Percentiles rank a stretch among this genome's conserved stretches.
Conservation (phyloP, 208 protist genomes). For the Crithidia brevicula region DNA sequence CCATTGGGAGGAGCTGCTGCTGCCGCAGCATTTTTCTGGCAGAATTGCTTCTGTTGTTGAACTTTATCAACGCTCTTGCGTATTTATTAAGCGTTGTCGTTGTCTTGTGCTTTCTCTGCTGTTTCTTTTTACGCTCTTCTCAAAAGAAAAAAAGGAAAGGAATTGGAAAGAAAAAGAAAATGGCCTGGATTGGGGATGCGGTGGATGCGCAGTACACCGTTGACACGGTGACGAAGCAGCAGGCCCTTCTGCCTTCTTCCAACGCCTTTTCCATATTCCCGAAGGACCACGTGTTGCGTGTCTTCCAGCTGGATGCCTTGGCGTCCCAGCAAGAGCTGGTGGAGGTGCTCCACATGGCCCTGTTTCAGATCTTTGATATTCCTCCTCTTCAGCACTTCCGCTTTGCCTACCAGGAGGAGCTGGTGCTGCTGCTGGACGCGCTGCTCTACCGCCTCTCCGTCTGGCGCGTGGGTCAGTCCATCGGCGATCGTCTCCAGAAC, state of each 20-base stretch:
- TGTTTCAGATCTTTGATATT: slow-evolving; percentile 78
- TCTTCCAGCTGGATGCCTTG: slow-evolving; percentile 83
- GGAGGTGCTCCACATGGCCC: slow-evolving; percentile 69
- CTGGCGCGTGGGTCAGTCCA: slow-evolving; percentile 69
- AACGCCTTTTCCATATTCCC: slow-evolving; percentile 76
- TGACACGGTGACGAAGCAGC: slow-evolving; percentile 84
- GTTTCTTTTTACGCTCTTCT: too few relatives aligned
- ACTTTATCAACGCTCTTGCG: too few relatives aligned
- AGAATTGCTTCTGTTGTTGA: too few relatives aligned
- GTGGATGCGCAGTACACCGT: slow-evolving; percentile 70
- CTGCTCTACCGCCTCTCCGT: slow-evolving; percentile 78
- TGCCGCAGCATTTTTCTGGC: too few relatives aligned
- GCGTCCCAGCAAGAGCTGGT: slow-evolving; percentile 75
- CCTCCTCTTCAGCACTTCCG: slow-evolving; percentile 62
- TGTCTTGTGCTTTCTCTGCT: too few relatives aligned
- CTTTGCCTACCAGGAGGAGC: slow-evolving; percentile 84
- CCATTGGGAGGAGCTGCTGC: too few relatives aligned
- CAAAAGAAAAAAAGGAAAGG: background rate
- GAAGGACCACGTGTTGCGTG: slow-evolving; percentile 76
- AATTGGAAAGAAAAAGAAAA: slow-evolving; percentile 12
- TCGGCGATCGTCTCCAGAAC: slow-evolving; percentile 87
- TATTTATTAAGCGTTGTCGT: too few relatives aligned
- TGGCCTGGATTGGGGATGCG: slow-evolving; percentile 74
- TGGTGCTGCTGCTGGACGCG: slow-evolving; percentile 65
- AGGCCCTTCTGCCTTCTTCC: slow-evolving; percentile 63